Evolutionary conservation across 306 rosid species (phyloP).

Genomic region (Dicorynia guianensis): DNA sequence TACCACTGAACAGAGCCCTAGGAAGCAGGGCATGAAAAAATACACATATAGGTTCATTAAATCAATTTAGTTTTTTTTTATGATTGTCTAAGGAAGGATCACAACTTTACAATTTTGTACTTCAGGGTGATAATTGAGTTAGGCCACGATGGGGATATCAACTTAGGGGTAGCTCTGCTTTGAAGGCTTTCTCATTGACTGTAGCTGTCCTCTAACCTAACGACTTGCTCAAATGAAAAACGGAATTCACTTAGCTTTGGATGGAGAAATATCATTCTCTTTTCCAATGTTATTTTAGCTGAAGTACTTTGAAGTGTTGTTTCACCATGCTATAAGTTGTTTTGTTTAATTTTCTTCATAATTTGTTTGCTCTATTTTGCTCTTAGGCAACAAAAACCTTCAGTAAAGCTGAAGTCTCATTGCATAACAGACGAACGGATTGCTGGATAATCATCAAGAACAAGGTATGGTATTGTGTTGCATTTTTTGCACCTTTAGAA

Average conservation of each 20-base stretch:
- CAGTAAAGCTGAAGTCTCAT: slow-evolving; percentile 66
- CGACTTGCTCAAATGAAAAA: not conserved
- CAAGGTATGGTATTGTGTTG: slow-evolving; percentile 56
- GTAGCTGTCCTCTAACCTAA: not conserved
- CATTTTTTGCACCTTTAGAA: slow-evolving; percentile 24
- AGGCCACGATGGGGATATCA: not conserved
- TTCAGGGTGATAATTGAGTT: slow-evolving; percentile 15
- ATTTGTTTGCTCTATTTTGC: slow-evolving; percentile 34
- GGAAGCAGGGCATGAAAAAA: not conserved
- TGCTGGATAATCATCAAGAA: slow-evolving; percentile 96
- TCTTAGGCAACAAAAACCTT: slow-evolving; percentile 65
- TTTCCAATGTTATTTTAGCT: not conserved
- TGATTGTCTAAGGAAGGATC: slow-evolving; percentile 6
- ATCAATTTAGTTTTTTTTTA: slow-evolving; percentile 1
- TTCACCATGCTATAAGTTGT: not conserved
- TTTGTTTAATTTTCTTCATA: not conserved
- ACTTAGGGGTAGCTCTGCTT: slow-evolving; percentile 9
- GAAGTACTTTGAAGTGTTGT: not conserved
- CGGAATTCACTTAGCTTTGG: slow-evolving; percentile 12
- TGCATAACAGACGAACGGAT: slow-evolving; percentile 83
- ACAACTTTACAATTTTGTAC: not conserved
- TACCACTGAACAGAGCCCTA: not conserved
- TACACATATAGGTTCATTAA: not conserved
- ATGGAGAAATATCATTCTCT: slow-evolving; percentile 1
- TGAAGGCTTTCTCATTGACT: not conserved